Conservation (phyloP, 345 rosid genomes). For the Balakata baccata region DNA sequence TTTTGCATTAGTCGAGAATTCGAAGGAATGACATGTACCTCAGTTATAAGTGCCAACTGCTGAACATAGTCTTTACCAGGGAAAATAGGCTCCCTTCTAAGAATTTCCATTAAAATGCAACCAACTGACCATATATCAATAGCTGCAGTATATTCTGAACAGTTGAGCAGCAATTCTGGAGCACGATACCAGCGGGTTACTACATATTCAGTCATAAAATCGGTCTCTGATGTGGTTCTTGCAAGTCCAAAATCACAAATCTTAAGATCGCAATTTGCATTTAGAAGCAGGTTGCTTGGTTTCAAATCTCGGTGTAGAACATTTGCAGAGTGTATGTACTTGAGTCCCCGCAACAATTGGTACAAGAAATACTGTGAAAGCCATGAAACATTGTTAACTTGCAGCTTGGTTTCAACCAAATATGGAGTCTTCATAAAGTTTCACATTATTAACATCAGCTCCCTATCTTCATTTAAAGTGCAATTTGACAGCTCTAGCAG, state of each 20-base stretch:
- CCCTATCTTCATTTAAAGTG: background rate
- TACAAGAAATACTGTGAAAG: constrained; percentile 71
- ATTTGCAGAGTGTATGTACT: constrained; percentile 77
- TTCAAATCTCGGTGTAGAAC: constrained; percentile 85
- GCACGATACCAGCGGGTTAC: constrained; percentile 82
- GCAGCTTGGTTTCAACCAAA: background rate
- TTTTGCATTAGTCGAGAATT: background rate
- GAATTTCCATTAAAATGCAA: constrained; percentile 81
- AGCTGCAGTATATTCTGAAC: constrained; percentile 72
- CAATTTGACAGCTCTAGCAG: background rate
- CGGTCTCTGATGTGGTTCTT: constrained; percentile 79
- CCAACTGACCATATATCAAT: constrained; percentile 96
- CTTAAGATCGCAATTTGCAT: constrained; percentile 65
- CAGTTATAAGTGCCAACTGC: constrained; percentile 69
- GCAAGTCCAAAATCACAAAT: constrained; percentile 90
- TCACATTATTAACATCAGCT: background rate
- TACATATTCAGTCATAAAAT: constrained; percentile 84
- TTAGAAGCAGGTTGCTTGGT: constrained; percentile 77
- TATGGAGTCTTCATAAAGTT: background rate
- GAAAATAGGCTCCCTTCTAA: constrained; percentile 69
- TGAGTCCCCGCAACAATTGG: constrained; percentile 76
- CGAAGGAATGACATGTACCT: constrained; percentile 45
- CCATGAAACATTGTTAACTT: constrained; percentile 1
- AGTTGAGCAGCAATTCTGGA: constrained; percentile 68
- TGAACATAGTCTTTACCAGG: constrained; percentile 91